Conservation (phyloP, 2,329 filamentous ascomycete species). For the Fusarium sterilihyphosum region DNA sequence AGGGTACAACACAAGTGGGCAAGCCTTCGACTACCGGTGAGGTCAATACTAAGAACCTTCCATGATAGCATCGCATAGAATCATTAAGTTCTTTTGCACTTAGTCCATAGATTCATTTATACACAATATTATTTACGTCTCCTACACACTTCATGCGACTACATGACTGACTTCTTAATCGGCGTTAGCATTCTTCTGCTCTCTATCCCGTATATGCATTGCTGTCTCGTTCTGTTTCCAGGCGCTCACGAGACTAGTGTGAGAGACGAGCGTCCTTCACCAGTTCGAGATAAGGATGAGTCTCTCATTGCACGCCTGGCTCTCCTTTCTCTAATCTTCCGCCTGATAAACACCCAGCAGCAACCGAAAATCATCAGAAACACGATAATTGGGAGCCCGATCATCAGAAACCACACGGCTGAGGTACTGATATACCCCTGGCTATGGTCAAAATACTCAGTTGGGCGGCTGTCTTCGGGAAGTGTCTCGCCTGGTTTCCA, state of each 20-base stretch:
- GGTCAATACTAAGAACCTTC: neutral
- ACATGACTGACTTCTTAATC: neutral
- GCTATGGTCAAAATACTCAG: neutral
- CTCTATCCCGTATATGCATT: rapidly evolving
- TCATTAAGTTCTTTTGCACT: neutral
- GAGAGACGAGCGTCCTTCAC: neutral
- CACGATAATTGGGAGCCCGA: neutral
- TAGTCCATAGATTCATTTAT: neutral
- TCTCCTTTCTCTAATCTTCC: neutral
- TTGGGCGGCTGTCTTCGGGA: neutral
- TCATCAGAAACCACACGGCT: neutral
- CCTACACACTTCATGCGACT: neutral
- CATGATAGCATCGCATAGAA: neutral
- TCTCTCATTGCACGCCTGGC: neutral
- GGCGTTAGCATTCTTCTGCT: neutral
- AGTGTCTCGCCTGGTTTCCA: neutral
- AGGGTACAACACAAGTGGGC: neutral
- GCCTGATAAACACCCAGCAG: neutral
- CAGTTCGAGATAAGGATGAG: neutral
- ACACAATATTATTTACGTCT: neutral
- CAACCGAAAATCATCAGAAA: neutral
- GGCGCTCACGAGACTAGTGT: neutral
- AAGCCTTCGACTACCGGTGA: neutral
- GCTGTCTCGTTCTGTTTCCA: neutral
- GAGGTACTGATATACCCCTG: neutral